Evolutionary conservation across 2,329 filamentous ascomycete species (phyloP).

Genomic region (Alternaria atra): DNA sequence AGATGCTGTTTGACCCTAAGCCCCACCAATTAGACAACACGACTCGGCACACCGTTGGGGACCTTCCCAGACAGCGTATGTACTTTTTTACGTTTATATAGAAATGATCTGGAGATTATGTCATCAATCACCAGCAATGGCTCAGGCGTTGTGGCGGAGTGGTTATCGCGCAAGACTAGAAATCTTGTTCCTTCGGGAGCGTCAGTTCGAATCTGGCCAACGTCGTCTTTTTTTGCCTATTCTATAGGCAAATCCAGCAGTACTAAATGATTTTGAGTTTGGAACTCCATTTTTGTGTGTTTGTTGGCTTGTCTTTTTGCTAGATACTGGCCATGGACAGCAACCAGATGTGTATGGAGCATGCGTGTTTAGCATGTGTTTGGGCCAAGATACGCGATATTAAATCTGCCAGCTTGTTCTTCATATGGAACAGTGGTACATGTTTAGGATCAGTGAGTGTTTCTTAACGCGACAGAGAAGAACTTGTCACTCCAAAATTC

Average conservation of each 20-base stretch:
- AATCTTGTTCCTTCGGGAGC: constrained; percentile 24
- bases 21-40: not conserved
- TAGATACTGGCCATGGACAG: no score
- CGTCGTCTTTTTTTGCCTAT: constrained; percentile 12
- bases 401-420: not conserved
- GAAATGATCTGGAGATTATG: not conserved
- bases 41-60: no score
- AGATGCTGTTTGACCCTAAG: not conserved
- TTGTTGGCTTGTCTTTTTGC: not conserved
- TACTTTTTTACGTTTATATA: no score
- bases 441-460: not conserved
- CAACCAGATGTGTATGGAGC: no score
- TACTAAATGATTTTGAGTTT: no score
- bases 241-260: not conserved
- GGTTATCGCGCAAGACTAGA: constrained; percentile 24
- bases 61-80: no score
- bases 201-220: constrained; percentile 24
- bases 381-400: not conserved
- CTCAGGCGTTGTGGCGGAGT: constrained; percentile 7
- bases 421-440: not conserved
- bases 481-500: not conserved
- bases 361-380: not conserved
- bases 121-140: not conserved
- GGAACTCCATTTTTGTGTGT: not conserved
- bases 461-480: not conserved